Percentiles rank a stretch among this genome's conserved stretches.
phyloP scores from a whole-genome alignment of 1,139 yeast species.

The Scheffersomyces cryptocercus region DNA sequence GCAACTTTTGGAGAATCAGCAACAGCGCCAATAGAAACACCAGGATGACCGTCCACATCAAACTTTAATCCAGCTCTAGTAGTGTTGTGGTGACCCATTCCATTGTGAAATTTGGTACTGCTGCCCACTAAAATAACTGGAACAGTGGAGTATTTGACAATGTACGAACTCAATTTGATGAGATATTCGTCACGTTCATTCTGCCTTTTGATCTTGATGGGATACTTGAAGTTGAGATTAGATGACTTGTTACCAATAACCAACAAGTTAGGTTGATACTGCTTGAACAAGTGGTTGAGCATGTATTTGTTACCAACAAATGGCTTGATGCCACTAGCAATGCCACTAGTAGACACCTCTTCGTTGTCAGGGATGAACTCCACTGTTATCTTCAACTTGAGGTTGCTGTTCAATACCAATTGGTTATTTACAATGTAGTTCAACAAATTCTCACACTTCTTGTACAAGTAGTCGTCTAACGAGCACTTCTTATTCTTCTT shows the following conservation, averaged over 20 bases:
- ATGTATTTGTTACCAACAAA: slow-evolving; percentile 34
- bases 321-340: not conserved
- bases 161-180: slow-evolving; percentile 40
- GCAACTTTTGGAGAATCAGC: not conserved
- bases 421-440: slow-evolving; percentile 38
- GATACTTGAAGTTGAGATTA: slow-evolving; percentile 47
- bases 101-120: slow-evolving; percentile 13
- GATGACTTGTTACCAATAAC: slow-evolving; percentile 38
- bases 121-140: slow-evolving; percentile 45
- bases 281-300: slow-evolving; percentile 38
- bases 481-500: slow-evolving; percentile 8
- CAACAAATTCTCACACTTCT: slow-evolving; percentile 42
- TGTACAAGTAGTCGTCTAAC: slow-evolving; percentile 33
- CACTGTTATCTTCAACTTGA: slow-evolving; percentile 51
- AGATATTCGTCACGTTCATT: slow-evolving; percentile 25
- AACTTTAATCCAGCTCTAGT: slow-evolving; percentile 7
- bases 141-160: slow-evolving; percentile 41
- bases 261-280: slow-evolving; percentile 43
- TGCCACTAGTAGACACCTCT: not conserved
- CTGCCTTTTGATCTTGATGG: slow-evolving; percentile 28
- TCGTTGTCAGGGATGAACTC: slow-evolving; percentile 44
- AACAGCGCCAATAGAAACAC: not conserved
- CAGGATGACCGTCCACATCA: slow-evolving; percentile 6
- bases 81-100: slow-evolving; percentile 9
- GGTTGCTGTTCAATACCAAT: slow-evolving; percentile 18